These are phyloP conservation scores for Xylariaceae sp. DNA, from an alignment of 2,329 filamentous ascomycete genomes.

Conservation along the genomic window DNA sequence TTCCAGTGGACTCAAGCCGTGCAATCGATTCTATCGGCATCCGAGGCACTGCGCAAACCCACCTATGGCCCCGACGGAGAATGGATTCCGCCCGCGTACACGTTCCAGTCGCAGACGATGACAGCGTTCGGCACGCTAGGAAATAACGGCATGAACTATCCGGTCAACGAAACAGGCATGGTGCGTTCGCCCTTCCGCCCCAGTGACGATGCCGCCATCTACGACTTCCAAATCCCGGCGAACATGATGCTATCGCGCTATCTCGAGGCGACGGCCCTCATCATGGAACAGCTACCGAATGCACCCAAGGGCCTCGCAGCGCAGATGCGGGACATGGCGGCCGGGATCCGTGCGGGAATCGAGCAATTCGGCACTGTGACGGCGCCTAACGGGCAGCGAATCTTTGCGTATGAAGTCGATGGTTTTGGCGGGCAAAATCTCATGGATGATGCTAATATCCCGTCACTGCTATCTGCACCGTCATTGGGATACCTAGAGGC, in stretches of 20 bases:
- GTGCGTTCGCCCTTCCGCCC: conserved; percentile 89
- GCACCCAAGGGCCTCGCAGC: conserved; percentile 51
- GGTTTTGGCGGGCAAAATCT: conserved; percentile 71
- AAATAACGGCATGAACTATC: conserved; percentile 79
- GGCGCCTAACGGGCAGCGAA: conserved; percentile 46
- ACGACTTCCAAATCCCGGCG: conserved; percentile 86
- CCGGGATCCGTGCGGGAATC: conserved; percentile 70
- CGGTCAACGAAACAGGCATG: conserved; percentile 79
- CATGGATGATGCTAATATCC: conserved; percentile 78
- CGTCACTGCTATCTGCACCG: conserved; percentile 69
- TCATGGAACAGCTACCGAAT: conserved; percentile 53
- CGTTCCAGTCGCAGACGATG: conserved; percentile 76
- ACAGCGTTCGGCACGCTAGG: conserved; percentile 81
- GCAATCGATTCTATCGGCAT: conserved; percentile 70
- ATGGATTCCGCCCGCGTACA: conserved; percentile 60
- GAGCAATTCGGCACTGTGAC: conserved; percentile 72
- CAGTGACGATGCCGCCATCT: conserved; percentile 85
- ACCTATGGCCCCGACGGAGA: conserved; percentile 55
- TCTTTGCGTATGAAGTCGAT: conserved; percentile 81
- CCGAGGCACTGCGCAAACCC: conserved; percentile 73
- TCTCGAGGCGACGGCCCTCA: conserved; percentile 56
- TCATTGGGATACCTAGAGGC: conserved; percentile 66
- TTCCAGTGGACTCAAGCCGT: conserved; percentile 77
- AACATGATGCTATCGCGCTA: conserved; percentile 84
- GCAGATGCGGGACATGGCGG: conserved; percentile 64